These are phyloP conservation scores for Suillus subalutaceus DNA, from an alignment of 768 basidiomycete genomes.

Conservation along the genomic window DNA sequence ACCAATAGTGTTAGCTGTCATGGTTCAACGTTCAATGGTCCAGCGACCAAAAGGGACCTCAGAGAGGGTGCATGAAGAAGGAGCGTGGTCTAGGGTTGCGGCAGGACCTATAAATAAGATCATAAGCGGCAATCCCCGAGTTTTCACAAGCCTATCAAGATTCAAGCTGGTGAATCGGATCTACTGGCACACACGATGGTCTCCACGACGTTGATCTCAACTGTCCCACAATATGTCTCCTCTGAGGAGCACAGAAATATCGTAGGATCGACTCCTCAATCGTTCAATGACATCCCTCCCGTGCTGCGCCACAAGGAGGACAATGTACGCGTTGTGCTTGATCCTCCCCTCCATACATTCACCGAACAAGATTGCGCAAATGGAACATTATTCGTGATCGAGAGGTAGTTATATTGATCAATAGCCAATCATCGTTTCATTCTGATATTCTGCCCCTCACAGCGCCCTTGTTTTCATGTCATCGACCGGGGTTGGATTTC, in stretches of 20 bases:
- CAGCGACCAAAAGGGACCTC: not conserved
- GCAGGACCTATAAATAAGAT: not conserved
- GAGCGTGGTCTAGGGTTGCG: no score
- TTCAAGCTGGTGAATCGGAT: not conserved
- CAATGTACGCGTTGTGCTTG: constrained; percentile 66
- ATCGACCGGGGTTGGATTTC: constrained; percentile 69
- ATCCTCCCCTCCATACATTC: constrained; percentile 70
- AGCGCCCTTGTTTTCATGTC: constrained; percentile 83
- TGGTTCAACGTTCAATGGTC: not conserved
- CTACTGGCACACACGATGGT: not conserved
- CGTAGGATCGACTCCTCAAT: constrained; percentile 78
- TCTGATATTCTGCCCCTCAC: constrained; percentile 9
- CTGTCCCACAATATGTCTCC: constrained; percentile 1
- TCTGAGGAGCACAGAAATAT: constrained; percentile 7
- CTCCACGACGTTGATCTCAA: constrained; percentile 1
- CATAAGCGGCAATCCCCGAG: not conserved
- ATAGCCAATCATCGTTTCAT: constrained; percentile 9
- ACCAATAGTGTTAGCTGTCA: no score
- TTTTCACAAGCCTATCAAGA: not conserved
- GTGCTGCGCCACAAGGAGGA: constrained; percentile 76
- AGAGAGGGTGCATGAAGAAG: not conserved
- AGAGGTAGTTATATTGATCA: constrained; percentile 57
- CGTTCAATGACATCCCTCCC: constrained; percentile 85
- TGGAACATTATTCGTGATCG: constrained; percentile 83
- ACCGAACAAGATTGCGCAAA: constrained; percentile 48